These are phyloP conservation scores for Petunia hybrid DNA, from an alignment of 305 asterid genomes.

Conservation along the genomic window DNA sequence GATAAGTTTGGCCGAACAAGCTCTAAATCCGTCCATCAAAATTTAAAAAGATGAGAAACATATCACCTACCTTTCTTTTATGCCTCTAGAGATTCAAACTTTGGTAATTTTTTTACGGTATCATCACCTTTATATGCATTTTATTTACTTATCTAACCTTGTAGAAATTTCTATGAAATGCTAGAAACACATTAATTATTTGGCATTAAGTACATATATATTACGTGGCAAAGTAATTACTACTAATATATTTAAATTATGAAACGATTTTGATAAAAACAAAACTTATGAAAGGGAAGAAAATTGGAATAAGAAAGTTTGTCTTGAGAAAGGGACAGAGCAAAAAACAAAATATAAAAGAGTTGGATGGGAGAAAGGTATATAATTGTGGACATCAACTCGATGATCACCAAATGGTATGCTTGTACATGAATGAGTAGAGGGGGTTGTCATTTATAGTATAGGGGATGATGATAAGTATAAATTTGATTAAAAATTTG, in stretches of 20 bases:
- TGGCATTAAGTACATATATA: not conserved
- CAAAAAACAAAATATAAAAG: constrained; percentile 23
- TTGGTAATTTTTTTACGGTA: no score
- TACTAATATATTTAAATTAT: not conserved
- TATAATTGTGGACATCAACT: constrained; percentile 24
- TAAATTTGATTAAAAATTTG: not conserved
- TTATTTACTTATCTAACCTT: not conserved
- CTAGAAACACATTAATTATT: constrained; percentile 8
- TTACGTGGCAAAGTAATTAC: constrained; percentile 22
- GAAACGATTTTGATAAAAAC: not conserved
- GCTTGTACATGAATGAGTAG: constrained; percentile 16
- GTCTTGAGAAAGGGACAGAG: constrained; percentile 26
- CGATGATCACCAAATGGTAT: constrained; percentile 13
- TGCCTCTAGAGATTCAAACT: no score
- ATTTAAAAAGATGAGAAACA: no score
- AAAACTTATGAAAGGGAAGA: not conserved
- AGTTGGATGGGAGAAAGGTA: constrained; percentile 11
- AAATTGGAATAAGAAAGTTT: constrained; percentile 1
- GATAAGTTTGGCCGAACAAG: no score
- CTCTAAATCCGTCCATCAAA: no score
- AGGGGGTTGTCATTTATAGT: not conserved
- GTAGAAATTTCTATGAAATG: not conserved
- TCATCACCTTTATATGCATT: no score
- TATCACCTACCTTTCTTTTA: no score
- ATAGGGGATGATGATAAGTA: not conserved